phyloP scores from a whole-genome alignment of 306 rosid genomes.

The Trichosanthes cucumerina region DNA sequence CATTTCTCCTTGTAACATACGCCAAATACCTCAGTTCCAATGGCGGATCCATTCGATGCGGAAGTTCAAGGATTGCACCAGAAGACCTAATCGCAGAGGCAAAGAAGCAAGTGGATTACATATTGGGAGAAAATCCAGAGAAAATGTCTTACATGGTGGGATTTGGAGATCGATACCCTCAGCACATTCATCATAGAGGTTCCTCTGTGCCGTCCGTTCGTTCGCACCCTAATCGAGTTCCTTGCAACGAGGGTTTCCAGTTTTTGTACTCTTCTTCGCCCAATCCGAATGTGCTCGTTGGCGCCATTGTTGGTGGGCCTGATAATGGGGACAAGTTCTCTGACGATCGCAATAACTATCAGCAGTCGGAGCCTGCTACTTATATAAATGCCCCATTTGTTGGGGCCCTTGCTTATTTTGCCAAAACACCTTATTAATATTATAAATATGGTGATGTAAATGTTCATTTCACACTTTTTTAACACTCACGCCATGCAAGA shows the following conservation, averaged over 20 bases:
- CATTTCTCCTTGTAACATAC: slow-evolving; percentile 49
- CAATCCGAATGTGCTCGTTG: slow-evolving; percentile 64
- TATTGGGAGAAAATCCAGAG: slow-evolving; percentile 61
- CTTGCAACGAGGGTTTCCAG: slow-evolving; percentile 55
- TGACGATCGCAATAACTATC: slow-evolving; percentile 67
- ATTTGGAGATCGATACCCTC: slow-evolving; percentile 58
- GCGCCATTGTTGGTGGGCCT: slow-evolving; percentile 91
- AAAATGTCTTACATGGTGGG: slow-evolving; percentile 80
- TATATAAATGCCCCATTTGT: slow-evolving; percentile 83
- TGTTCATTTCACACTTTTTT: too few relatives aligned
- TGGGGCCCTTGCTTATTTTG: slow-evolving; percentile 46
- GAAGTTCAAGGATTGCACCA: slow-evolving; percentile 30
- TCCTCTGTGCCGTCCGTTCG: slow-evolving; percentile 65
- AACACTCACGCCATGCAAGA: too few relatives aligned
- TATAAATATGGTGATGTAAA: too few relatives aligned
- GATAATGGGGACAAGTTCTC: slow-evolving; percentile 51
- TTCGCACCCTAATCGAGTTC: slow-evolving; percentile 21
- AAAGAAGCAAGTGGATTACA: slow-evolving; percentile 72
- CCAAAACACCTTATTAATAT: neutral
- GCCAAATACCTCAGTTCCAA: slow-evolving; percentile 43
- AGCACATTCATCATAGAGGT: slow-evolving; percentile 62
- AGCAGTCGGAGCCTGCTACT: slow-evolving; percentile 82
- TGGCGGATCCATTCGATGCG: slow-evolving; percentile 33
- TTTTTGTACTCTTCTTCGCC: slow-evolving; percentile 38
- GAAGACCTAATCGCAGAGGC: slow-evolving; percentile 38